phyloP scores from a whole-genome alignment of 2,329 filamentous ascomycete species.

The Calonectria pteridis region DNA sequence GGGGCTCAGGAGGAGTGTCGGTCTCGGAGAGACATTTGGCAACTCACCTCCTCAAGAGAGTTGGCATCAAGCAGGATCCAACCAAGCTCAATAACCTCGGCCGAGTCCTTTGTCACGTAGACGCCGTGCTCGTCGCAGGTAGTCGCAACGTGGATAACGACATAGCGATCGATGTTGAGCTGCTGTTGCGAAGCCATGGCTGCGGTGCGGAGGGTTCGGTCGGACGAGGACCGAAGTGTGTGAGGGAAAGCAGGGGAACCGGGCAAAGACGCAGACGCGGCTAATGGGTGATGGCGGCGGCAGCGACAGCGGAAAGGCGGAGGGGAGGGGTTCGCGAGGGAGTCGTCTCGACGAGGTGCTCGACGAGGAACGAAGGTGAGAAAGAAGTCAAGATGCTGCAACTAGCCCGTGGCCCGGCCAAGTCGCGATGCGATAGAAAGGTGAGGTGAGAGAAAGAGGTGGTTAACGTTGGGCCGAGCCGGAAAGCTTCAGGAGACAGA shows the following conservation, averaged over 20 bases:
- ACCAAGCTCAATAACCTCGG: slow-evolving; percentile 98
- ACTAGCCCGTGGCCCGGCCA: slow-evolving; percentile 54
- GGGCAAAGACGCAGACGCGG: slow-evolving; percentile 38
- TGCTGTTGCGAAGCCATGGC: slow-evolving; percentile 59
- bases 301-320: slow-evolving; percentile 29
- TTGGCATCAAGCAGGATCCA: slow-evolving; percentile 97
- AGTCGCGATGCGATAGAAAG: slow-evolving; percentile 45
- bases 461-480: slow-evolving; percentile 38
- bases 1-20: slow-evolving; percentile 15
- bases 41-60: slow-evolving; percentile 88
- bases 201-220: slow-evolving; percentile 39
- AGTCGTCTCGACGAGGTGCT: slow-evolving; percentile 37
- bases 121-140: slow-evolving; percentile 99
- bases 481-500: slow-evolving; percentile 48
- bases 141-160: slow-evolving; percentile 98
- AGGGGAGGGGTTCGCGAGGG: slow-evolving; percentile 25
- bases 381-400: slow-evolving; percentile 42
- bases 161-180: slow-evolving; percentile 91
- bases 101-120: slow-evolving; percentile 99
- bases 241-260: slow-evolving; percentile 27
- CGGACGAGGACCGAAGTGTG: slow-evolving; percentile 37
- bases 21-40: slow-evolving; percentile 25
- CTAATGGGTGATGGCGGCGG: slow-evolving; percentile 31
- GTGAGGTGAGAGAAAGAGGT: slow-evolving; percentile 38
- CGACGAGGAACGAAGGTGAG: slow-evolving; percentile 26